These are phyloP conservation scores for Schizothecium vesticola DNA, from an alignment of 495 filamentous ascomycete species.

Conservation along the genomic window DNA sequence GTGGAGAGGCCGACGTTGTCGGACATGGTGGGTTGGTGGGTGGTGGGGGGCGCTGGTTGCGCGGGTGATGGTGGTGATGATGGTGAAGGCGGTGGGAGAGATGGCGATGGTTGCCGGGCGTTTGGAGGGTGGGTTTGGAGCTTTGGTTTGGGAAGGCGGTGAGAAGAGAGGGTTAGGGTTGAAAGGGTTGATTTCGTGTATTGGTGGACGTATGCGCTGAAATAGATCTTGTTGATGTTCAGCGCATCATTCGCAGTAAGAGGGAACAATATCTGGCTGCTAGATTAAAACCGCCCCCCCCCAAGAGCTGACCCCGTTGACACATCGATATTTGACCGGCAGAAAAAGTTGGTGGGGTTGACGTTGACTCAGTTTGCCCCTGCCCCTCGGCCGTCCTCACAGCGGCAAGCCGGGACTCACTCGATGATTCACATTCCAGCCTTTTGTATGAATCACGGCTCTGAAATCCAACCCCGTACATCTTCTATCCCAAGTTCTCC, in stretches of 20 bases:
- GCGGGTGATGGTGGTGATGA: background rate
- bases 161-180: background rate
- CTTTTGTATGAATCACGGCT: background rate
- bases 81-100: background rate
- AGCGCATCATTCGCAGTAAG: background rate
- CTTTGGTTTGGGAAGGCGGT: background rate
- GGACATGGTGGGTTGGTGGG: slow-evolving; percentile 49
- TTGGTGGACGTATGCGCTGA: background rate
- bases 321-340: slow-evolving; percentile 1
- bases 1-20: slow-evolving; percentile 97
- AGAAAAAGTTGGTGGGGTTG: slow-evolving; percentile 11
- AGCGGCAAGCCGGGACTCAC: background rate
- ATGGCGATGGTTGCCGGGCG: background rate
- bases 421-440: background rate
- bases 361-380: slow-evolving; percentile 3
- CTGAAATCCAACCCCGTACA: background rate
- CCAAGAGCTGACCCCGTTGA: background rate
- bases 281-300: background rate
- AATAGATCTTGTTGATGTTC: background rate
- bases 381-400: background rate
- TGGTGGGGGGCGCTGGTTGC: background rate
- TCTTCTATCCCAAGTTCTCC: background rate
- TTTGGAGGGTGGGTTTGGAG: background rate
- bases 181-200: too few species aligned
- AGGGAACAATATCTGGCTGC: background rate